A percentile compares a stretch with the other conserved stretches of the same genome.
Conservation (phyloP, 1,139 yeast genomes). For the Waltiozyma sp. region DNA sequence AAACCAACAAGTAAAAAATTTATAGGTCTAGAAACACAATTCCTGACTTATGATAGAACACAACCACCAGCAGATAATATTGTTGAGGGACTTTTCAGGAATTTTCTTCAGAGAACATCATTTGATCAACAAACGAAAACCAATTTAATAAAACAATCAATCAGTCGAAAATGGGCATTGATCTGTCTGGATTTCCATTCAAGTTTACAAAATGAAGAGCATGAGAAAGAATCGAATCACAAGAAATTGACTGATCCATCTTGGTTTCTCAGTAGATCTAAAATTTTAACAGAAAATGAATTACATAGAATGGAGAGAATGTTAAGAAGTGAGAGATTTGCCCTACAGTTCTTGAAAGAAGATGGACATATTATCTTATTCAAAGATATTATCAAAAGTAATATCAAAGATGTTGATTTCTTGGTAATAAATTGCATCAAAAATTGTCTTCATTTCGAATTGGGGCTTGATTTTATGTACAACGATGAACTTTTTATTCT, state of each 20-base stretch:
- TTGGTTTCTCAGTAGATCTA: constrained; percentile 12
- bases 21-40: constrained; percentile 9
- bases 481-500: constrained; percentile 31
- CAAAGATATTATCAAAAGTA: constrained; percentile 4
- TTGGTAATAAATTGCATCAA: constrained; percentile 41
- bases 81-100: constrained; percentile 11
- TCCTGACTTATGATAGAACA: constrained; percentile 16
- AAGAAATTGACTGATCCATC: constrained; percentile 6
- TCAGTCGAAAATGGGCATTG: constrained; percentile 16
- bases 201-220: background rate
- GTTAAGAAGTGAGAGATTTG: constrained; percentile 15
- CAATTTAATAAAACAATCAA: constrained; percentile 9
- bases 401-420: constrained; percentile 32
- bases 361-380: constrained; percentile 14
- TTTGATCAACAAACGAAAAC: constrained; percentile 13
- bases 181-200: constrained; percentile 17
- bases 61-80: constrained; percentile 18
- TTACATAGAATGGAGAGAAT: constrained; percentile 15
- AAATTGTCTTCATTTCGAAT: constrained; percentile 33
- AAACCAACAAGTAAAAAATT: background rate
- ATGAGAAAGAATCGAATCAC: background rate
- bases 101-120: constrained; percentile 12
- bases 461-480: constrained; percentile 35
- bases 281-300: constrained; percentile 8
- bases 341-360: constrained; percentile 8